Conservation (phyloP, 306 rosid species). For the Rosa persica region DNA sequence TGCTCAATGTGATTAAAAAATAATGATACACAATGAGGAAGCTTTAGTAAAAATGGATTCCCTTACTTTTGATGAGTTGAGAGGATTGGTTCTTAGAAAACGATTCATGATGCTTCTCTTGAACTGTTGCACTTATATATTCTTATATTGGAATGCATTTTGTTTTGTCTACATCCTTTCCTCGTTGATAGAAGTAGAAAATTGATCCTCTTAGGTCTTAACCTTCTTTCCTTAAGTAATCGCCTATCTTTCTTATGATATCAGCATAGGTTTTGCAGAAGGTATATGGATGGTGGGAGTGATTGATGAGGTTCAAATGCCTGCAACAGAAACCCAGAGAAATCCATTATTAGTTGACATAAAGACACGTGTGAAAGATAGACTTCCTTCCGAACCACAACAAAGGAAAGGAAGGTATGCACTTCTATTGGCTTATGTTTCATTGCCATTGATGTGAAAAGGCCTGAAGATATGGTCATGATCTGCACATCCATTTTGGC, state of each 20-base stretch:
- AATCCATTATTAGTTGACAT: conserved; percentile 74
- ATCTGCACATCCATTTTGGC: conserved; percentile 27
- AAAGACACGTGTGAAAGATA: conserved; percentile 64
- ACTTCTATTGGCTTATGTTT: conserved; percentile 30
- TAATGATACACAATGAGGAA: neutral
- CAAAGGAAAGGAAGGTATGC: conserved; percentile 80
- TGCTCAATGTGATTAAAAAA: neutral
- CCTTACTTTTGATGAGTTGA: neutral
- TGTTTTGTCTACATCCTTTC: neutral
- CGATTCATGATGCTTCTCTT: neutral
- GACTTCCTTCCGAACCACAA: conserved; percentile 81
- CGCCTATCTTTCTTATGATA: conserved; percentile 33
- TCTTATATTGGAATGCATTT: neutral
- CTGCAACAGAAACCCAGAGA: conserved; percentile 33
- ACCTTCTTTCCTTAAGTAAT: conserved; percentile 20
- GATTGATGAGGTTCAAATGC: conserved; percentile 80
- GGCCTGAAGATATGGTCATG: conserved; percentile 21
- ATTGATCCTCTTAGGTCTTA: conserved; percentile 21
- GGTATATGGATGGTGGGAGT: conserved; percentile 77
- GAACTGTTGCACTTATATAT: neutral
- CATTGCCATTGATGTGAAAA: conserved; percentile 10
- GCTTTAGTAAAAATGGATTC: neutral
- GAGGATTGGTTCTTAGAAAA: neutral
- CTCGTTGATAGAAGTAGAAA: neutral
- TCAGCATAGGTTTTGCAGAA: conserved; percentile 65